Conservation (phyloP, 768 basidiomycete species). For the Botryobasidium botryosum region DNA sequence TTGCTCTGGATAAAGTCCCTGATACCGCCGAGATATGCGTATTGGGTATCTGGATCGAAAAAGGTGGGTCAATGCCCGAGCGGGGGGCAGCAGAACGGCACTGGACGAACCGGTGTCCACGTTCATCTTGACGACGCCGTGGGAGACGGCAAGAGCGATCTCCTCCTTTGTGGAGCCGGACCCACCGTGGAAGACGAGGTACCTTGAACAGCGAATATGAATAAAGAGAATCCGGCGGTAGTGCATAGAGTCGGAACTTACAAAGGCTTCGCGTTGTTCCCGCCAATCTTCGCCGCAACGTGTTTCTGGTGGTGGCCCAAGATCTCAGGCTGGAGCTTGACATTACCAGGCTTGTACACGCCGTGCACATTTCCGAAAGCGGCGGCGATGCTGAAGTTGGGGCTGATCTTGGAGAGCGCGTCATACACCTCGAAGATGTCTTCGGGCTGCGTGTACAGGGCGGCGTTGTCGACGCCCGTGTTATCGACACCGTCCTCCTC, state of each 20-base stretch:
- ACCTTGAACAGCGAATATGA: constrained; percentile 29
- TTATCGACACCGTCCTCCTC: constrained; percentile 99
- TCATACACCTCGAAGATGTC: constrained; percentile 86
- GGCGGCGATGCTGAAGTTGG: constrained; percentile 95
- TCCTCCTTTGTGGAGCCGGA: constrained; percentile 95
- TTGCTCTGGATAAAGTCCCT: constrained; percentile 76
- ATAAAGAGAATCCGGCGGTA: not conserved
- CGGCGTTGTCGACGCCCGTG: constrained; percentile 81
- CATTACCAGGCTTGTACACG: constrained; percentile 98
- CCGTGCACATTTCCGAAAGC: constrained; percentile 99
- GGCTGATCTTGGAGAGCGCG: constrained; percentile 66
- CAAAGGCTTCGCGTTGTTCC: constrained; percentile 59
- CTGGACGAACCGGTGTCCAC: constrained; percentile 65
- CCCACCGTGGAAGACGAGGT: constrained; percentile 99
- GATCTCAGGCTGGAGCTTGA: constrained; percentile 79
- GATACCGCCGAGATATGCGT: constrained; percentile 78
- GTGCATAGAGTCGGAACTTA: constrained; percentile 28
- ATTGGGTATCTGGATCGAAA: constrained; percentile 60
- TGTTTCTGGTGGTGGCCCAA: constrained; percentile 80
- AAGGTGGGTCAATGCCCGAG: not conserved
- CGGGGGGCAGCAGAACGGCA: not conserved
- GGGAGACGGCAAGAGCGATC: constrained; percentile 74
- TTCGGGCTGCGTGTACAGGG: constrained; percentile 92
- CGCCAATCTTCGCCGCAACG: constrained; percentile 49
- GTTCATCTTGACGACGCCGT: constrained; percentile 99